Evolutionary conservation across 805 yeast genomes (phyloP), one percentile per base, ranked within the genome.

Genomic region (Lachancea meyersii): DNA sequence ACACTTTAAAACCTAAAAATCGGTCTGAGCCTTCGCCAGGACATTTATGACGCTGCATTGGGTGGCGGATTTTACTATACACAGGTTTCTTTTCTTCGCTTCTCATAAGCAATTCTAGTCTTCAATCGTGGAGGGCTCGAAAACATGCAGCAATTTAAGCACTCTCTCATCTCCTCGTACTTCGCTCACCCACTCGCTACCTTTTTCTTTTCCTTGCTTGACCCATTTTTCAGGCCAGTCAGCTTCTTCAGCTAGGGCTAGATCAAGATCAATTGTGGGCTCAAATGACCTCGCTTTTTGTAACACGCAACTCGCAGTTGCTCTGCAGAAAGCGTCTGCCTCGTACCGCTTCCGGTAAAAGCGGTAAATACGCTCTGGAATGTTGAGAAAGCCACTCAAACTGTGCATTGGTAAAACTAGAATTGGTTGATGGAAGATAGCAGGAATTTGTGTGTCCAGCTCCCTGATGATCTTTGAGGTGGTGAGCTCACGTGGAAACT

Each of bases 141-240:
- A 37, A 9, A 46, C 48, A 8, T 17, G 30, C 24, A 46, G 31
- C 31, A 23, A 28, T 7, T 20, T 30, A 9, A 40, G 24, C 13
- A 91, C 77, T 46, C 95, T 69, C 7, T 76, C 77, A 57, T 91
- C 97, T 22, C 76, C 76, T 6, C 58, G 68, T 36, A 89, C 67
- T 21, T 82, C 89, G 55, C 79, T 79, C 43, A 82, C 79, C 98
- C 98, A 91, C 60, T 91, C 97, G 49, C 95, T 82, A 31, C 76
- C 67, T 50, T 78, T 82, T 40, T 77, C 83, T 36, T 63, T 59
- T n/a, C 96, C 95, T 45, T 72, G 73, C 50, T 78, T 72, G 26
- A 86, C 83, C 96, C 97, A 91, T 45, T 74, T 73, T 42, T 68
- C 63, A 11, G 96, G 96, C 97, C 97, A 91, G 50, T 86, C 91